A percentile compares a stretch with the other conserved stretches of the same genome.
Conservation (phyloP, 2,329 filamentous ascomycete genomes). For the Amesomyces nigricolor region DNA sequence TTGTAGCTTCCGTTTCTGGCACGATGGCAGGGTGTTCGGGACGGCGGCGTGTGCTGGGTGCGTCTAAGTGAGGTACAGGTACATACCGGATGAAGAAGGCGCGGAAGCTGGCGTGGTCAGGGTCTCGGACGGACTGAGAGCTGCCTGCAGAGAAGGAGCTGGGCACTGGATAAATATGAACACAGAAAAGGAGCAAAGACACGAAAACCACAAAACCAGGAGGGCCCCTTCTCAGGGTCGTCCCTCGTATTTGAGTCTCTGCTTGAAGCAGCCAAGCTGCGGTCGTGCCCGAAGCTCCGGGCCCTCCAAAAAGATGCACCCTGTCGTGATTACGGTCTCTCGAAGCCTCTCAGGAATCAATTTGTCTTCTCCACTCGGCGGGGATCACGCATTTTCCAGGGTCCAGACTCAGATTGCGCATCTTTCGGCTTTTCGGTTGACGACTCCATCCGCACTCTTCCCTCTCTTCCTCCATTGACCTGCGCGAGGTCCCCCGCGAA, state of each 20-base stretch:
- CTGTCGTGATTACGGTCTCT: constrained; percentile 12
- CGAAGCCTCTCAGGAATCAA: too few species aligned
- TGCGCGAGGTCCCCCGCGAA: neutral
- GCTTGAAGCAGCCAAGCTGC: constrained; percentile 9
- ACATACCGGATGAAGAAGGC: constrained; percentile 8
- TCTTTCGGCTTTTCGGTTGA: neutral
- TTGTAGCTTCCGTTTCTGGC: constrained; percentile 9
- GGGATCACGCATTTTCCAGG: constrained; percentile 1
- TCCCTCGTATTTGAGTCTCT: constrained; percentile 20
- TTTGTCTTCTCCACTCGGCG: constrained; percentile 12
- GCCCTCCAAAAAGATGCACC: constrained; percentile 9
- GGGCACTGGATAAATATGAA: neutral
- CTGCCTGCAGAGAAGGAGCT: neutral
- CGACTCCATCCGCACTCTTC: neutral
- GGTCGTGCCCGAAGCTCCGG: constrained; percentile 16
- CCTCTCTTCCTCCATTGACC: neutral
- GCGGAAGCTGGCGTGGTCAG: neutral
- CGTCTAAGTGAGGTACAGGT: constrained; percentile 12
- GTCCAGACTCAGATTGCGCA: neutral
- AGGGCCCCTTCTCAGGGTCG: neutral
- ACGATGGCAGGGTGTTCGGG: constrained; percentile 7
- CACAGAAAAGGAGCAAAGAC: neutral
- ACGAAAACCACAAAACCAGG: neutral
- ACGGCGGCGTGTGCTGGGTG: neutral
- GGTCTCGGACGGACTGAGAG: too few species aligned